Evolutionary conservation across 768 basidiomycete genomes (phyloP).

Genomic region (Lactifluus volemus): DNA sequence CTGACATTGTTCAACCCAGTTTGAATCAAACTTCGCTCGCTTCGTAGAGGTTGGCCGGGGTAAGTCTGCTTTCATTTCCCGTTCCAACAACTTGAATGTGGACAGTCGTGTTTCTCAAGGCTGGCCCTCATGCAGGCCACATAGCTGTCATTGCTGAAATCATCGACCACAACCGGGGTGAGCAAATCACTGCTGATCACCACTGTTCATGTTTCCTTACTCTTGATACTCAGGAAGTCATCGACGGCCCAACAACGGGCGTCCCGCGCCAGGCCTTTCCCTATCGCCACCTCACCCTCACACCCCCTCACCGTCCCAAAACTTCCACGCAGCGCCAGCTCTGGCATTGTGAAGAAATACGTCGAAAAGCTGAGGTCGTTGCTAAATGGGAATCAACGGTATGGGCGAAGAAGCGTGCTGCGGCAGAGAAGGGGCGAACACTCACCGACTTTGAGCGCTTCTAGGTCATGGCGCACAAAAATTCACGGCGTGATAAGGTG

Average conservation of each 20-base stretch:
- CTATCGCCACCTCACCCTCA: constrained; percentile 89
- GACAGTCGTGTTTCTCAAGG: constrained; percentile 85
- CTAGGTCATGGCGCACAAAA: constrained; percentile 81
- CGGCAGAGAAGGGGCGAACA: constrained; percentile 61
- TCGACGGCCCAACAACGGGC: constrained; percentile 87
- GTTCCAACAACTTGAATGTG: background rate
- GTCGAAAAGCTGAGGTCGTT: constrained; percentile 74
- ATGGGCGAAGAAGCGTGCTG: constrained; percentile 85
- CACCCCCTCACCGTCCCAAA: constrained; percentile 71
- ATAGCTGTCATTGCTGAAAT: constrained; percentile 96
- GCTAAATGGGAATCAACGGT: constrained; percentile 83
- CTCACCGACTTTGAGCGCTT: constrained; percentile 92
- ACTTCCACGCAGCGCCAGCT: constrained; percentile 81
- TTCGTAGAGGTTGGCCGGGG: constrained; percentile 98
- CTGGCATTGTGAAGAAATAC: constrained; percentile 75
- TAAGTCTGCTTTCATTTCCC: constrained; percentile 27
- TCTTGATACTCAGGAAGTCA: constrained; percentile 58
- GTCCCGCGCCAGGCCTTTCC: constrained; percentile 90
- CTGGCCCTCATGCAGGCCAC: constrained; percentile 77
- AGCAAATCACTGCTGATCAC: constrained; percentile 23
- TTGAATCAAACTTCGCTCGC: constrained; percentile 79
- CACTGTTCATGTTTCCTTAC: background rate
- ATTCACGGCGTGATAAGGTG: constrained; percentile 69
- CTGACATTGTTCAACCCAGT: background rate
- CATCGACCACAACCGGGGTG: constrained; percentile 98